Evolutionary conservation across 257 asterid species (phyloP), one percentile per base, ranked within the genome.

Genomic region (Jaltomata sinuosa): DNA sequence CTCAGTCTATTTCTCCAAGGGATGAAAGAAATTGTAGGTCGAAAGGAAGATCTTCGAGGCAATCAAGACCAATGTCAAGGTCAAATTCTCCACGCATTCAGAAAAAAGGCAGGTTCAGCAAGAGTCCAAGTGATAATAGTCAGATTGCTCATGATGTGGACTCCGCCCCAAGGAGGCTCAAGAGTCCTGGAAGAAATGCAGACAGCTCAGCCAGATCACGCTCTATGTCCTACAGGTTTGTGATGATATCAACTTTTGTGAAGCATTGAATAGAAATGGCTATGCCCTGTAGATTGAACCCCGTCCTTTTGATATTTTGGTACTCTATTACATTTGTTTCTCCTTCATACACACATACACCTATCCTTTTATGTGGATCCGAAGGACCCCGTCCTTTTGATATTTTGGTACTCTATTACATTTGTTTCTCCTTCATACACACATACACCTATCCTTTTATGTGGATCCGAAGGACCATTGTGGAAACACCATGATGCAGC

Each of bases 1-100:
- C 94, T 80, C 89, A 84, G 71, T 95, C 97, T 81, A 88, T 85
- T 89, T 92, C 96, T 84, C 97, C 97, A 1, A 86, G 91, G 88
- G 86, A 89, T 79, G 95, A 85, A 55, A 77, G 62, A 49, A 9
- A 77, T 49, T 49, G 8, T 49, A 90, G 81, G 86, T 76, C 91
- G 71, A 86, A 12, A 53, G 87, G 87, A 69, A 93, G 85, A 90
- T 87, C 91, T 62, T 85, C 88, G 40, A 89, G 87, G 89, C 95
- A 7, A 87, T 88, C 94, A 40, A 85, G 87, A 83, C 87, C 96
- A 42, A 50, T 86, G 29, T 88, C 94, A 11, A 88, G 83, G 79
- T 90, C 97, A n/a, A 86, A 67, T 87, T 89, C 97, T 83, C 97
- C 97, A 54, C 83, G 7, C 27, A 86, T 78, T 61, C 90, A 88